Evolutionary conservation across 352 stramenopile species (phyloP), one percentile per base, ranked within the genome.

Genomic region (Phytophthora capsici): DNA sequence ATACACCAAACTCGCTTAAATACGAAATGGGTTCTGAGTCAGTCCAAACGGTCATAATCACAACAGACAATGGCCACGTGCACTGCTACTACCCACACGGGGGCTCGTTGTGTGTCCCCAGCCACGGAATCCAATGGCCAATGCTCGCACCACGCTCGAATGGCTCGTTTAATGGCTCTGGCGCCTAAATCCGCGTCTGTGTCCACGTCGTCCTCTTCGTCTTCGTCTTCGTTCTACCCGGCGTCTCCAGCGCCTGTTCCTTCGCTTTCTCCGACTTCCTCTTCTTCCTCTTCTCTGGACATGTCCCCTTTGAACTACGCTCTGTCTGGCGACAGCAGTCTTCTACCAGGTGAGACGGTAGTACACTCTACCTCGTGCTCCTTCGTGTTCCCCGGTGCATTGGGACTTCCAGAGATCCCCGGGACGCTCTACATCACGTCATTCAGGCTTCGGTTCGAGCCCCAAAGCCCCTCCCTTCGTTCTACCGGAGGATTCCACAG

Each of bases 101-200:
- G 88, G 41, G 59, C 63, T 61, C 83, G 84, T 14, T 95, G 88
- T 54, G 69, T 77, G 50, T 87, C 82, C 12, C 37, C 63, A 1
- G 82, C 78, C 9, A 75, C 74, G 2, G 56, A 69, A 40, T 71
- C 69, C 9, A 68, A 55, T 10, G 78, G 73, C 20, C 73, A 88
- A 37, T 95, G 88, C 61, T 75, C 84, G 36, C 88, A 95, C 58
- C 88, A 95, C 65, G 77, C 80, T 53, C 84, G 88, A 9, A 90
- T 95, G 71, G 80, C 84, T 36, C 84, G 88, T 22, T 69, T 94
- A 44, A 88, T 95, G 82, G 84, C 85, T 32, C 67, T 95, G 13
- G 88, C 83, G 5, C 84, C 87, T 30, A 93, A 91, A 63, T 34
- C 61, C 70, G 0, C n/a, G 8, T 14, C 28, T 34, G 28, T 34